Evolutionary conservation across 768 basidiomycete genomes (phyloP), one percentile per base, ranked within the genome.

Genomic region (Boletus rubroflammeus): DNA sequence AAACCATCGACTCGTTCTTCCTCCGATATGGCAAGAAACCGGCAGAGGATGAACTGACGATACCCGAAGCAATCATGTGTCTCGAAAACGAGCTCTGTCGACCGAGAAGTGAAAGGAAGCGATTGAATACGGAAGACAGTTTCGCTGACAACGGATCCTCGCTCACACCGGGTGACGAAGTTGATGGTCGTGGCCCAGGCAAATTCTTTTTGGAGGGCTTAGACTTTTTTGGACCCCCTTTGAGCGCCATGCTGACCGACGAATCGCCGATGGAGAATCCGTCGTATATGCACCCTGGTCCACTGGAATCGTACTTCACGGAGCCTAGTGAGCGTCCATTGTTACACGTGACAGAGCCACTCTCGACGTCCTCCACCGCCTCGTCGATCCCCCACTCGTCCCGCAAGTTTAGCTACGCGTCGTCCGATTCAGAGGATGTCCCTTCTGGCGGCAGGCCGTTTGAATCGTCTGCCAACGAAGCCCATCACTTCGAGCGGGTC

Each of bases 1-100:
- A 83, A 41, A 98, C 96, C 1, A 75, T 97, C 54, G 79, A 88
- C 60, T 79, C 79, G 14, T 98, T 96, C 80, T 98, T 90, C 74
- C 81, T 78, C 8, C 79, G 83, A 7, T 80, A 78, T 62, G 79
- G 79, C 53, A 92, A 90, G 69, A 72, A 78, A 5, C 80, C 85
- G 0, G 76, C 77, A 7, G 71, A 75, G 21, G 94, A 85, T 55
- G 86, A 92, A 61, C 73, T 99, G 31, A 86, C 85, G 1, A 70
- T 90, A 15, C 85, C 88, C 26, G 85, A 99, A 70, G 80, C 83
- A 0, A 84, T 96, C n/a, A 76, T 79, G 54, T 93, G 88, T 64
- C 79, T 99, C 14, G 97, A 99, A 71, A 78, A 77, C 25, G 93
- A 94, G 70, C 80, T 98, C 5, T 81, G 82, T 46, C 79, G 89